phyloP scores from a whole-genome alignment of 2,329 filamentous ascomycete species.

The Epichloe coenophiala region DNA sequence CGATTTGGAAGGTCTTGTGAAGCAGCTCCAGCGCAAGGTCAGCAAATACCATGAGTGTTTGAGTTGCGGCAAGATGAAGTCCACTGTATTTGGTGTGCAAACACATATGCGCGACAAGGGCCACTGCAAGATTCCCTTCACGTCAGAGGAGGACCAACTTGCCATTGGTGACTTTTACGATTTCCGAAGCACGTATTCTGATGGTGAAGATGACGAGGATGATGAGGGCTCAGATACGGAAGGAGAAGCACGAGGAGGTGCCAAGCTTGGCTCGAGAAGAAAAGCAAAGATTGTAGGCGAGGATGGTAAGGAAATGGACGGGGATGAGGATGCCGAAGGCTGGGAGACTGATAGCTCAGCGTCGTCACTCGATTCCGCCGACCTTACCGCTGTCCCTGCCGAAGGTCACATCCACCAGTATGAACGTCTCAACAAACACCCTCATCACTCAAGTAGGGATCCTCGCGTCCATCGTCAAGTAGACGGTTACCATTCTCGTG shows the following conservation, averaged over 20 bases:
- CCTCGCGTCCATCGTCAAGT: constrained; percentile 58
- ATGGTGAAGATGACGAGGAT: constrained; percentile 54
- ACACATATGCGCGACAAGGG: constrained; percentile 96
- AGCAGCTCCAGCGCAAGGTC: constrained; percentile 67
- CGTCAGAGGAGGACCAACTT: constrained; percentile 76
- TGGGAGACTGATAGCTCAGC: constrained; percentile 92
- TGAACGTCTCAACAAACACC: constrained; percentile 56
- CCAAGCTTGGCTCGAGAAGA: constrained; percentile 55
- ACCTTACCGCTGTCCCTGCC: constrained; percentile 66
- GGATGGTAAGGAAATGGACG: constrained; percentile 36
- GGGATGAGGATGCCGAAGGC: constrained; percentile 52
- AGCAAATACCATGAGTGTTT: constrained; percentile 72
- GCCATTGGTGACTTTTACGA: constrained; percentile 96
- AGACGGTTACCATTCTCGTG: constrained; percentile 72
- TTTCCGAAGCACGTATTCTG: constrained; percentile 89
- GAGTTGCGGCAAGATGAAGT: constrained; percentile 73
- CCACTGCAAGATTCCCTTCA: constrained; percentile 93
- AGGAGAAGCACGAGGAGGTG: constrained; percentile 40
- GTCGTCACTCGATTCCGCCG: constrained; percentile 79
- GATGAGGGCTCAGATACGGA: constrained; percentile 30
- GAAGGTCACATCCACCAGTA: constrained; percentile 59
- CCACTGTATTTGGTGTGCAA: constrained; percentile 67
- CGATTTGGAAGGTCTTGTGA: constrained; percentile 68
- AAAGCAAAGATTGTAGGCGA: constrained; percentile 35
- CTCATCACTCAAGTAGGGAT: constrained; percentile 61